Conservation (phyloP, 2,329 filamentous ascomycete species). For the Aspergillus flavus region DNA sequence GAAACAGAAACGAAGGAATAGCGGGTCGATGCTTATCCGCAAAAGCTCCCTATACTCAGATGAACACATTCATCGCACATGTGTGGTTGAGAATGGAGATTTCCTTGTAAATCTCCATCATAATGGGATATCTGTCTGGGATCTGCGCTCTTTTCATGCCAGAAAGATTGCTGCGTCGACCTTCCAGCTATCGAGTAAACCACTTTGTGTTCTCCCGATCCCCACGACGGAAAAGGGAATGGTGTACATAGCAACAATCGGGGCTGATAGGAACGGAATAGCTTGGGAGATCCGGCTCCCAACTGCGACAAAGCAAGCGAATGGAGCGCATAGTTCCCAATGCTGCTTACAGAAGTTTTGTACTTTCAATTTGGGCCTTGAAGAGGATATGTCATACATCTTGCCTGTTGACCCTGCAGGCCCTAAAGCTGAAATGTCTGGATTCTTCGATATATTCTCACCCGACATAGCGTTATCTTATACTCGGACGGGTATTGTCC, state of each 20-base stretch:
- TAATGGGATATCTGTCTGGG: slow-evolving; percentile 74
- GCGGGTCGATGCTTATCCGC: slow-evolving; percentile 60
- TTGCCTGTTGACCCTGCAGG: slow-evolving; percentile 87
- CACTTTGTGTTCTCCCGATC: slow-evolving; percentile 76
- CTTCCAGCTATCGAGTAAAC: slow-evolving; percentile 68
- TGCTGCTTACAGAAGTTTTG: slow-evolving; percentile 67
- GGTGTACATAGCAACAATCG: slow-evolving; percentile 77
- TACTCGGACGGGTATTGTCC: slow-evolving; percentile 71
- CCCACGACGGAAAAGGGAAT: slow-evolving; percentile 61
- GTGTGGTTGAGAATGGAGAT: slow-evolving; percentile 73
- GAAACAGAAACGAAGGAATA: slow-evolving; percentile 63
- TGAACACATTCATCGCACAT: slow-evolving; percentile 78
- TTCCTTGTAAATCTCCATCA: slow-evolving; percentile 81
- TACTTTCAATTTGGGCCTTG: slow-evolving; percentile 65
- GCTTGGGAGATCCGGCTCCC: slow-evolving; percentile 78
- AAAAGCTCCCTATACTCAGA: slow-evolving; percentile 69
- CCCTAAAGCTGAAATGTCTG: slow-evolving; percentile 68
- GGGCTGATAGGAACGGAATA: slow-evolving; percentile 74
- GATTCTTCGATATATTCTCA: slow-evolving; percentile 83
- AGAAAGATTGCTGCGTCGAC: slow-evolving; percentile 59
- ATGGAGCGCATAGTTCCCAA: slow-evolving; percentile 36
- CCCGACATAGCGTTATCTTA: slow-evolving; percentile 86
- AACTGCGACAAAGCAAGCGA: slow-evolving; percentile 29
- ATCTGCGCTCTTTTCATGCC: slow-evolving; percentile 66
- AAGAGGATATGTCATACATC: slow-evolving; percentile 60